A percentile compares a stretch with the other conserved stretches of the same genome.
Evolutionary conservation across 805 yeast genomes (phyloP).

Genomic region (Ogataea glucozyma): DNA sequence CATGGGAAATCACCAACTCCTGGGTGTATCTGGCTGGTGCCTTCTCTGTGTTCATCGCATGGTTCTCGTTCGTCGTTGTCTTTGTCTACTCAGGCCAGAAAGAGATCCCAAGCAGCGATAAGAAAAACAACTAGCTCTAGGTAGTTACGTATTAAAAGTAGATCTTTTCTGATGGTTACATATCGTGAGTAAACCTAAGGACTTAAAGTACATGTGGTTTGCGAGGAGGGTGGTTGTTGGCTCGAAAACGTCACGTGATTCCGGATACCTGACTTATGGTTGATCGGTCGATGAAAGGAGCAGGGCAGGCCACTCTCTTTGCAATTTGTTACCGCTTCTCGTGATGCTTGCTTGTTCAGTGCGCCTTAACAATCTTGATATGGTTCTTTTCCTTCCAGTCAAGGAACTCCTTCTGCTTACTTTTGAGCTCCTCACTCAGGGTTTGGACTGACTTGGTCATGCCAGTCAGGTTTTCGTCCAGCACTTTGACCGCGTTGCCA

Average conservation of each 20-base stretch:
- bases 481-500: conserved; percentile 66
- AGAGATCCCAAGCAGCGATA: conserved; percentile 14
- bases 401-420: conserved; percentile 43
- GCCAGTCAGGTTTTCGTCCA: conserved; percentile 57
- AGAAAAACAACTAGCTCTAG: conserved; percentile 25
- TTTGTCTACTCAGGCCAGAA: conserved; percentile 46
- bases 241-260: no score
- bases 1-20: conserved; percentile 90
- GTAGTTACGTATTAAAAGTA: conserved; percentile 8
- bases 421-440: conserved; percentile 40
- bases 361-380: conserved; percentile 45
- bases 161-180: no score
- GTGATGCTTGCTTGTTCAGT: conserved; percentile 12
- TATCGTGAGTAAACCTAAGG: not conserved
- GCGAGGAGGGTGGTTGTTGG: no score
- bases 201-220: not conserved
- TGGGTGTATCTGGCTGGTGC: conserved; percentile 87
- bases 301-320: no score
- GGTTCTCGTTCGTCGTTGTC: conserved; percentile 74
- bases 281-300: no score
- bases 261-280: no score
- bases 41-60: conserved; percentile 64
- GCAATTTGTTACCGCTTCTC: no score
- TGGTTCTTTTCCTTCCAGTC: conserved; percentile 53
- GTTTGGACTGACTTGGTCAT: conserved; percentile 41